Evolutionary conservation across 2,329 filamentous ascomycete species (phyloP), one percentile per base, ranked within the genome.

Genomic region (Davidsoniella neocaledoniae): DNA sequence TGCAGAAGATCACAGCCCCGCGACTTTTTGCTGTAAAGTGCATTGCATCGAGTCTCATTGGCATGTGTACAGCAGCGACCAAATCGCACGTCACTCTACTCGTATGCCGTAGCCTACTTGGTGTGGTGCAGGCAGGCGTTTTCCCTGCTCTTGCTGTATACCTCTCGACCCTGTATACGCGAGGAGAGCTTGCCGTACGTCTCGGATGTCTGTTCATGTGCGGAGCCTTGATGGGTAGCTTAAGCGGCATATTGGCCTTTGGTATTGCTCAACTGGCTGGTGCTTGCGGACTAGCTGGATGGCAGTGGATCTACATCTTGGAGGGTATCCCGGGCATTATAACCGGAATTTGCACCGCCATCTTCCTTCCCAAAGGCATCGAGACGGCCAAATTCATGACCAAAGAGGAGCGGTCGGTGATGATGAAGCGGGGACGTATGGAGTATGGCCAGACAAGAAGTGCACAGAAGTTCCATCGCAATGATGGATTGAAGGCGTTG

Each of bases 391-490:
- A 37, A 10, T 47, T 38, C 7, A 37, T 47, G 19, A 47, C 12
- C 16, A 36, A 19, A 5, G 33, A 47, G 6, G 45, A 47, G 23
- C 16, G 33, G 16, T 23, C 33, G 6, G 45, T 47, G 6, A 38
- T 47, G 33, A 40, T 39, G 37, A 37, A 39, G 33, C 29, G 33
- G 3, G 14, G 45, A n/a, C 29, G 45, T 21, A 50, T 50, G 19
- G 42, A 50, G 8, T 50, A 50, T 37, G 33, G 25, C 16, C 48
- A 50, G 14, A 50, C 41, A 10, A 36, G 10, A 23, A 36, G 19
- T 6, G 48, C 33, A 3, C 41, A 50, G 29, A 12, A 17, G 10
- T 26, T 17, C n/a, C 19, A 10, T 26, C 10, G n/a, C 17, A 7
- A 2, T 5, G 41, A 50, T 50, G 48, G 29, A 10, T 25, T 19